A percentile compares a stretch with the other conserved stretches of the same genome.
phyloP scores from a whole-genome alignment of 2,329 filamentous ascomycete species.

The Phialemonium atrogriseum region DNA sequence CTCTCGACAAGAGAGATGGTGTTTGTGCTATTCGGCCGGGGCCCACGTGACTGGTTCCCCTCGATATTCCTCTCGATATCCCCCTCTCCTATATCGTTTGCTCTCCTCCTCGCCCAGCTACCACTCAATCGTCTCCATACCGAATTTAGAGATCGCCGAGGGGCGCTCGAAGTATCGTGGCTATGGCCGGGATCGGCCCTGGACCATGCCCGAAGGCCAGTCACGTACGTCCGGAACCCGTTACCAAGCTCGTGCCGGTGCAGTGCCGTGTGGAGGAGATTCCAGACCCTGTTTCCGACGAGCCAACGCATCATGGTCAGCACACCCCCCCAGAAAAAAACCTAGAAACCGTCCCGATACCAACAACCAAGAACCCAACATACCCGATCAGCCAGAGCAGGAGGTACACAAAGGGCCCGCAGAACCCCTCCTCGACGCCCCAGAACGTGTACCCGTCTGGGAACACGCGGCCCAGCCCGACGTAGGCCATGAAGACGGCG shows the following conservation, averaged over 20 bases:
- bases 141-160: too few species aligned
- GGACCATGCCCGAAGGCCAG: too few species aligned
- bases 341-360: too few species aligned
- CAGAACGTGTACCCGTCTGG: slow-evolving; percentile 27
- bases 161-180: too few species aligned
- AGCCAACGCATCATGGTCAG: neutral
- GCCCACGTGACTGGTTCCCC: neutral
- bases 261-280: slow-evolving; percentile 9
- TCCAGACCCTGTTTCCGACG: slow-evolving; percentile 9
- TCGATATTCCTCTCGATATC: too few species aligned
- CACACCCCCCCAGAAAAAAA: too few species aligned
- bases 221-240: neutral
- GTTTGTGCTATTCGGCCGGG: neutral
- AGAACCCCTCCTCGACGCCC: slow-evolving; percentile 19
- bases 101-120: too few species aligned
- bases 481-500: slow-evolving; percentile 25
- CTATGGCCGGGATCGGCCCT: too few species aligned
- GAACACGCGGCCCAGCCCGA: slow-evolving; percentile 26
- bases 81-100: too few species aligned
- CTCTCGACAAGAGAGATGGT: neutral
- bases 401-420: slow-evolving; percentile 23
- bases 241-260: slow-evolving; percentile 7
- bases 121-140: too few species aligned
- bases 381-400: slow-evolving; percentile 26
- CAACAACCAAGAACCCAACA: slow-evolving; percentile 2